Conservation (phyloP, 768 basidiomycete species). For the Rhodotorula babjevae region DNA sequence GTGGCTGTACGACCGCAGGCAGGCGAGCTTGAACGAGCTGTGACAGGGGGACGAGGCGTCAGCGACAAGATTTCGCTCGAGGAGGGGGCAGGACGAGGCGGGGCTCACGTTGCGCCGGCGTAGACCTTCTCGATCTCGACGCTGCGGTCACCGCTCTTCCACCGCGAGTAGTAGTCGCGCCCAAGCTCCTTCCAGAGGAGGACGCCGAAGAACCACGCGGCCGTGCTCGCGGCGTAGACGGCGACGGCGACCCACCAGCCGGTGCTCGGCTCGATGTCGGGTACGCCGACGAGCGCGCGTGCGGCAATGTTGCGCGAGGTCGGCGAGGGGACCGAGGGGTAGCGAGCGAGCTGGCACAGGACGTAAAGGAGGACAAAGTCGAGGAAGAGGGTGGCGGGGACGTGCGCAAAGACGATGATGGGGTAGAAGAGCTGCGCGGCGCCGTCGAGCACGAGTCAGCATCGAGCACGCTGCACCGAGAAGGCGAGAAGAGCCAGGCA, state of each 20-base stretch:
- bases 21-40: constrained; percentile 24
- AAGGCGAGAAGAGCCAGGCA: rapidly evolving
- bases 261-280: constrained; percentile 5
- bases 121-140: constrained; percentile 30
- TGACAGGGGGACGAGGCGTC: background rate
- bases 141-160: constrained; percentile 4
- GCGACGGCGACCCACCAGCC: constrained; percentile 30
- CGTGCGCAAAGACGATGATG: constrained; percentile 22
- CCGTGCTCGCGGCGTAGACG: constrained; percentile 23
- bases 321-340: constrained; percentile 16
- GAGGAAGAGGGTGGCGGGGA: constrained; percentile 32
- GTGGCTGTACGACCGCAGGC: constrained; percentile 13
- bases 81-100: no score
- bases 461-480: no score
- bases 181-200: constrained; percentile 10
- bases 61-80: no score
- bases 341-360: constrained; percentile 24
- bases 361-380: constrained; percentile 34
- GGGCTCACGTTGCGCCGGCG: constrained; percentile 24
- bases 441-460: background rate
- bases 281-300: constrained; percentile 18
- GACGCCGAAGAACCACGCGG: constrained; percentile 15
- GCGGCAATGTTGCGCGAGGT: constrained; percentile 1
- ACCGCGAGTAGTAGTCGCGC: background rate
- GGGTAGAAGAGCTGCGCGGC: constrained; percentile 25